Conservation (phyloP, 352 stramenopile genomes). For the Globisporangium megalacanthum region DNA sequence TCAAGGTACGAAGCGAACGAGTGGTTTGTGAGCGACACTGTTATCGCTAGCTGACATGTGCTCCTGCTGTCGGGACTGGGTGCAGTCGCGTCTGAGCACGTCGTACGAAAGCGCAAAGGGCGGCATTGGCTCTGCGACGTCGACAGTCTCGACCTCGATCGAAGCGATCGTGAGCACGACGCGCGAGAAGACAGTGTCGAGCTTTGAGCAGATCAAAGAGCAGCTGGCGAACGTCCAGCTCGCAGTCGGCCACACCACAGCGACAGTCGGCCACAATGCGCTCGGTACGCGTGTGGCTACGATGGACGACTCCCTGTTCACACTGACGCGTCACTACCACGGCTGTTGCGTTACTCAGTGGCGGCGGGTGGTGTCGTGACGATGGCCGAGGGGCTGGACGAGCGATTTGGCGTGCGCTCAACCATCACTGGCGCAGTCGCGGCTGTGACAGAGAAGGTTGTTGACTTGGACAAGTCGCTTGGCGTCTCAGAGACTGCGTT, state of each 20-base stretch:
- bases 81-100: neutral
- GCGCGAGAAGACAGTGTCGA: conserved; percentile 43
- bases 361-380: conserved; percentile 42
- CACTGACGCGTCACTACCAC: too few relatives aligned
- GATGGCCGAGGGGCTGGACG: conserved; percentile 58
- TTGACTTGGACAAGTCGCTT: conserved; percentile 46
- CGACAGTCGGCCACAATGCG: conserved; percentile 8
- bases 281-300: conserved; percentile 1
- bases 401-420: conserved; percentile 41
- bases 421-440: conserved; percentile 16
- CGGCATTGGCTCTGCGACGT: conserved; percentile 28
- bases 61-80: too few relatives aligned
- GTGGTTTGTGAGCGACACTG: too few relatives aligned
- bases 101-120: conserved; percentile 40
- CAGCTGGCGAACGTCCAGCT: conserved; percentile 44
- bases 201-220: conserved; percentile 55
- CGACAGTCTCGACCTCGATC: conserved; percentile 56
- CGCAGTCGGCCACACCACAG: conserved; percentile 22
- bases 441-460: conserved; percentile 46
- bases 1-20: conserved; percentile 10
- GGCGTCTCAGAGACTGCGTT: conserved; percentile 60
- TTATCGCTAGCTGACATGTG: too few relatives aligned
- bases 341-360: conserved; percentile 13
- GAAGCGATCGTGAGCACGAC: conserved; percentile 61
- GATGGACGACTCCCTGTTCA: too few relatives aligned